Evolutionary conservation across 441 rosid species (phyloP).

Genomic region (Gossypium lobatum): DNA sequence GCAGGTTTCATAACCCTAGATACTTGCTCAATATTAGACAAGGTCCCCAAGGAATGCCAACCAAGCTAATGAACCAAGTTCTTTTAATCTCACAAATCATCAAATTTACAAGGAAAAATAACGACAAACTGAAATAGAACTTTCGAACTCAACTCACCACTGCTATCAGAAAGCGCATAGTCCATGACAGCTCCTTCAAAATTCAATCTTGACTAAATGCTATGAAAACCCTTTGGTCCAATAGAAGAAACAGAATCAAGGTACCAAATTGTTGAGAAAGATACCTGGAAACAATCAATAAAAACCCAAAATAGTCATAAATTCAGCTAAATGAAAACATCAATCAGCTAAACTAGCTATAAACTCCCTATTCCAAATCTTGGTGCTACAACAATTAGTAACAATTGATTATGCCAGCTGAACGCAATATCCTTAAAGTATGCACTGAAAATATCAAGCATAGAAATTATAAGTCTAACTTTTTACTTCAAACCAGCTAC

Average conservation of each 20-base stretch:
- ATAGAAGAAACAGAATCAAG: conserved; percentile 14
- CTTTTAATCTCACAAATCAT: background rate
- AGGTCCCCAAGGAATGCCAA: background rate
- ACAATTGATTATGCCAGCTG: background rate
- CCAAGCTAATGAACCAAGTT: background rate
- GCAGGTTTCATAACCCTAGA: background rate
- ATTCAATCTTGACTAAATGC: conserved; percentile 22
- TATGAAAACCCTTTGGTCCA: conserved; percentile 12
- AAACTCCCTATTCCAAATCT: background rate
- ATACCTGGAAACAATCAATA: conserved; percentile 13
- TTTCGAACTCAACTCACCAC: conserved; percentile 49
- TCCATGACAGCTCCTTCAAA: conserved; percentile 46
- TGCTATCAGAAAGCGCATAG: conserved; percentile 70
- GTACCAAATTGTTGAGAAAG: conserved; percentile 17
- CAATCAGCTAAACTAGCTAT: conserved; percentile 7
- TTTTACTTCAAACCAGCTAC: background rate
- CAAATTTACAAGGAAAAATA: background rate
- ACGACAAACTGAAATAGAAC: background rate
- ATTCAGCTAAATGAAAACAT: conserved; percentile 5
- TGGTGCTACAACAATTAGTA: background rate
- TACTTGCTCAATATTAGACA: background rate
- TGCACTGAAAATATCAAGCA: conserved; percentile 5
- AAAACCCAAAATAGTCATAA: background rate
- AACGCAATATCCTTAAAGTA: background rate
- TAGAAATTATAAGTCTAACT: background rate